Evolutionary conservation across 305 asterid genomes (phyloP), one percentile per base, ranked within the genome.

Genomic region (Fraxinus angustifolia): DNA sequence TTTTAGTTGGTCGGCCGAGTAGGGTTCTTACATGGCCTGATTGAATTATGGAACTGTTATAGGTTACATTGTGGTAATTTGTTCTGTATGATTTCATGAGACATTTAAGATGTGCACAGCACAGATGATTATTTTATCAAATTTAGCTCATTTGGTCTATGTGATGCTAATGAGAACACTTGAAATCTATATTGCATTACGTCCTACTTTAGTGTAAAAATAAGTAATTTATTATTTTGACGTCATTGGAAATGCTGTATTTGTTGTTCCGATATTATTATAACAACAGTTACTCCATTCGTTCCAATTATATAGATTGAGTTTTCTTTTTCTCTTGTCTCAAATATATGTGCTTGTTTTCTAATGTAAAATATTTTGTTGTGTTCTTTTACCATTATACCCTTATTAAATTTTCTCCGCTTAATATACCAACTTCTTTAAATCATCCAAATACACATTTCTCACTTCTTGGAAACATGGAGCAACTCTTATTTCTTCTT

Each of bases 71-170:
- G 53, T 42, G 78, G 84, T 75, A 72, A 82, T 82, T 23, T 88
- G 75, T 86, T 83, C 70, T 91, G 90, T 92, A 88, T 84, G 87
- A 87, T 88, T 26, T 87, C 84, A 56, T 86, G 86, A 78, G 68
- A 86, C 85, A 81, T 80, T 83, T 83, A 79, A 75, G 84, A 86
- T 91, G 85, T 88, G 93, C 87, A 45, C 56, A 90, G 89, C 26
- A 23, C 26, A 23, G 26, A 83, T 87, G 84, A 84, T 89, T 92
- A 89, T 85, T 92, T 90, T 82, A 71, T 85, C 84, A 71, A 17
- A 62, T 80, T 35, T 28, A 62, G 6, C 71, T 21, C 71, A 21
- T 45, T 45, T 3, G 7, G 19, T 16, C 58, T 14, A 19, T 48
- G 0, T 45, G 56, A 45, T 12, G 56, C 56, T 45, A 2, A 45